Percentiles rank a stretch among this genome's conserved stretches.
Evolutionary conservation across 2,329 filamentous ascomycete species (phyloP).

Genomic region (Penicillium sclerotigenum): DNA sequence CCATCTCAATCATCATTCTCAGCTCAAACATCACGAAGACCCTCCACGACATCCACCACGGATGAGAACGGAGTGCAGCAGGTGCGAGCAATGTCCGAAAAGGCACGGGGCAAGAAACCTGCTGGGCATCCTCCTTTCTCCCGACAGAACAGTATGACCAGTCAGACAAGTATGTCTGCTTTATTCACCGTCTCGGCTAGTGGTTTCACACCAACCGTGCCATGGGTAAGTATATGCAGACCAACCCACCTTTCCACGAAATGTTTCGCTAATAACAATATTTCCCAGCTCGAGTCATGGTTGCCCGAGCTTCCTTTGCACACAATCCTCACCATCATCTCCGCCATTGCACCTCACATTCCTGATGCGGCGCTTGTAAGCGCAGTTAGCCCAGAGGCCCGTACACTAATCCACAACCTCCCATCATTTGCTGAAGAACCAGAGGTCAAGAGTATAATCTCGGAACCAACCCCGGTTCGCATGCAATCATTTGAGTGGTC

Average conservation of each 20-base stretch:
- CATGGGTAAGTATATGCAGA: slow-evolving; percentile 57
- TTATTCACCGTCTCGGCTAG: slow-evolving; percentile 52
- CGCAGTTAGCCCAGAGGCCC: slow-evolving; percentile 39
- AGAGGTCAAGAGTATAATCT: slow-evolving; percentile 63
- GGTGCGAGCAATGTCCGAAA: slow-evolving; percentile 90
- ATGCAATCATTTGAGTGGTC: slow-evolving; percentile 96
- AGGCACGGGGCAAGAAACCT: slow-evolving; percentile 93
- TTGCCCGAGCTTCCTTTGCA: slow-evolving; percentile 87
- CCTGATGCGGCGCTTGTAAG: slow-evolving; percentile 48
- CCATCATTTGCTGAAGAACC: slow-evolving; percentile 49
- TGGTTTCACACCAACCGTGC: slow-evolving; percentile 71
- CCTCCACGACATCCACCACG: slow-evolving; percentile 64
- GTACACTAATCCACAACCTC: slow-evolving; percentile 43
- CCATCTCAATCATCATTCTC: slow-evolving; percentile 56
- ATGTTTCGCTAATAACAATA: slow-evolving; percentile 14
- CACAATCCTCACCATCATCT: slow-evolving; percentile 76
- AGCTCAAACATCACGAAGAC: slow-evolving; percentile 57
- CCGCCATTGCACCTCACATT: slow-evolving; percentile 50
- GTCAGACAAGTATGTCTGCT: slow-evolving; percentile 64
- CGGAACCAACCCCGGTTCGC: slow-evolving; percentile 67
- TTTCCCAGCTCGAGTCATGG: slow-evolving; percentile 76
- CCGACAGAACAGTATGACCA: slow-evolving; percentile 83
- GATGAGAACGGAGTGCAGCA: slow-evolving; percentile 82
- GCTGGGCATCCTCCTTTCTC: slow-evolving; percentile 79
- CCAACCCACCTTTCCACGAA: too few relatives aligned